Base-by-base conservation (phyloP, 495 filamentous ascomycete genomes). In the Parachaetomium inaequale region DNA sequence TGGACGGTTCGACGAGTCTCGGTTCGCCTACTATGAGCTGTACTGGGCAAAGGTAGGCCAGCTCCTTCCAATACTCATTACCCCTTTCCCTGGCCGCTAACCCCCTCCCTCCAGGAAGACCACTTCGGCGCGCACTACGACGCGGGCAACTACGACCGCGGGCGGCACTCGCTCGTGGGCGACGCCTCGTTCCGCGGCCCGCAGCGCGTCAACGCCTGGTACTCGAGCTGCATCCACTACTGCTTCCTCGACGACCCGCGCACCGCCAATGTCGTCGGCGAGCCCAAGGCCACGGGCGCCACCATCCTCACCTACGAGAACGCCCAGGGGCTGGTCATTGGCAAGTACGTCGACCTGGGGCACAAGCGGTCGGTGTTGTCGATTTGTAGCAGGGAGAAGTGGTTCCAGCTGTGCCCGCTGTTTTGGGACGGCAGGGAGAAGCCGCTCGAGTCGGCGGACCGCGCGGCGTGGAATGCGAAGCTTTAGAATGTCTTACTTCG, bases 211-310 rank as follows among this genome's bases (percentile, higher is more conserved):
- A 84, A 81, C 52, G 84, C 82, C 14, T 88, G 85, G 85, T 88
- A 82, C 74, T 81, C 81, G 11, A 82, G 81, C 66, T 74, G 81
- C 66, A 87, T 88, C 67, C 85, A 88, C 66, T 88, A 85, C 67
- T 76, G 82, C 63, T 88, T 87, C 73, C 74, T 88, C 43, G 85
- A 88, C 69, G 85, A 88, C 60, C 82, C 84, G 59, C 81, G 85
- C 15, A 88, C 85, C 0, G 72, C 65, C 50, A 74, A 78, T 59
- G 81, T 85, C 2, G 84, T 88, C 5, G 85, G 85, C 25, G 85
- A 88, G 76, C 85, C 85, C 38, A 81, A 81, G 63, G 82, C 81
- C 6, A 82, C 78, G 8, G 81, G 78, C 52, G 68, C 67, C 7
- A 84, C 77, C 11, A 82, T 88, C 14, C 72, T 88, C 29, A 79